Evolutionary conservation across 2,329 filamentous ascomycete species (phyloP).

Genomic region (Phyllosticta capitalensis): DNA sequence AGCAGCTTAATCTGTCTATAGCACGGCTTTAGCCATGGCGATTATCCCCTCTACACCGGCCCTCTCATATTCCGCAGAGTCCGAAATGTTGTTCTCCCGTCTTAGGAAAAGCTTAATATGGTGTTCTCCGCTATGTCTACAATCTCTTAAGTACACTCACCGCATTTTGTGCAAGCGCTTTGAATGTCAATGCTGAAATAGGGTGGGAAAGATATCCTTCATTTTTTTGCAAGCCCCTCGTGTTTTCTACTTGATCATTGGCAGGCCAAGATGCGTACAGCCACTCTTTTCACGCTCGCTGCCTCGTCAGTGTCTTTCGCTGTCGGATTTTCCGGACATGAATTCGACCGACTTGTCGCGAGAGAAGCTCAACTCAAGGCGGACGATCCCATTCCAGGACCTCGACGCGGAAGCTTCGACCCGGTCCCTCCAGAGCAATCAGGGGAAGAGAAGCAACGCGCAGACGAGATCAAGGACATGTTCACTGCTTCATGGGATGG

Average conservation of each 20-base stretch:
- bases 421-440: background rate
- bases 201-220: background rate
- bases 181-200: background rate
- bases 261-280: background rate
- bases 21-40: background rate
- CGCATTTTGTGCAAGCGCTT: background rate
- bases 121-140: too few relatives aligned
- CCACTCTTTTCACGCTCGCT: background rate
- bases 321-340: background rate
- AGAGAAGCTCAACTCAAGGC: background rate
- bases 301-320: background rate
- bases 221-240: background rate
- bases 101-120: background rate
- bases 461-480: conserved; percentile 24
- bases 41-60: background rate
- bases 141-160: background rate
- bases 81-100: background rate
- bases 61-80: background rate
- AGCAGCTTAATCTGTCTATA: background rate
- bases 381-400: background rate
- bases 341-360: background rate
- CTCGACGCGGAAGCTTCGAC: background rate
- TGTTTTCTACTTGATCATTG: background rate
- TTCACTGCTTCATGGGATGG: conserved; percentile 28
- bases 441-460: conserved; percentile 14